These are phyloP conservation scores for Coelastrella sp. DNA, from an alignment of 139 green algal species.

Conservation along the genomic window DNA sequence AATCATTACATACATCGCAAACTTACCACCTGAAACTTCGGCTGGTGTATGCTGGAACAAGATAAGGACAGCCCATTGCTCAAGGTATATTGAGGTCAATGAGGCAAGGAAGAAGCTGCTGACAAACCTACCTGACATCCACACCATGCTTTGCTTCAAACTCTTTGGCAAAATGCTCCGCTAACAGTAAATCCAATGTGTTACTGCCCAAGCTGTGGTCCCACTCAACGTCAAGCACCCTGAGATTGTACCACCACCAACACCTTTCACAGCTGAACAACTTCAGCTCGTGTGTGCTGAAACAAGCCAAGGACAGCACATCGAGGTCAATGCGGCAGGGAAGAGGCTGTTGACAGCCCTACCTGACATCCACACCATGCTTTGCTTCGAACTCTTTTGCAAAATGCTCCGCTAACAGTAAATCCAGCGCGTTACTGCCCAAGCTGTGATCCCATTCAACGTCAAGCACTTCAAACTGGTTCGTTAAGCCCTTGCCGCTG, in stretches of 20 bases:
- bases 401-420: constrained; percentile 92
- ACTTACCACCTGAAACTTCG: too few relatives aligned
- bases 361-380: constrained; percentile 50
- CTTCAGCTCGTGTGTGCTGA: too few relatives aligned
- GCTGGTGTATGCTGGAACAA: too few relatives aligned
- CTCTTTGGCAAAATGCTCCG: constrained; percentile 92
- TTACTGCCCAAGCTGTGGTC: constrained; percentile 85
- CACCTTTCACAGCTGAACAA: too few relatives aligned
- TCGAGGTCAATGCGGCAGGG: too few relatives aligned
- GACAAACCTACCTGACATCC: not conserved
- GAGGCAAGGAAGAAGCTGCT: too few relatives aligned
- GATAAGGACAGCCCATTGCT: too few relatives aligned
- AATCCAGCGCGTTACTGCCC: constrained; percentile 90
- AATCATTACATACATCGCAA: too few relatives aligned
- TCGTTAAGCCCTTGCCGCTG: constrained; percentile 72
- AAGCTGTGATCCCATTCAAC: constrained; percentile 88
- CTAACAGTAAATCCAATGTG: constrained; percentile 86
- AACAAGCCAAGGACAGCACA: too few relatives aligned
- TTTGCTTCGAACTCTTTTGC: constrained; percentile 86
- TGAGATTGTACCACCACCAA: too few relatives aligned
- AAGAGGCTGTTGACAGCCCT: not conserved
- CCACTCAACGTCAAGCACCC: constrained; percentile 93
- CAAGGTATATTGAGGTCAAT: too few relatives aligned
- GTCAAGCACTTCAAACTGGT: constrained; percentile 94
- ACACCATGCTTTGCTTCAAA: constrained; percentile 81